Conservation (phyloP, 2,329 filamentous ascomycete genomes). For the Stemphylium beticola region DNA sequence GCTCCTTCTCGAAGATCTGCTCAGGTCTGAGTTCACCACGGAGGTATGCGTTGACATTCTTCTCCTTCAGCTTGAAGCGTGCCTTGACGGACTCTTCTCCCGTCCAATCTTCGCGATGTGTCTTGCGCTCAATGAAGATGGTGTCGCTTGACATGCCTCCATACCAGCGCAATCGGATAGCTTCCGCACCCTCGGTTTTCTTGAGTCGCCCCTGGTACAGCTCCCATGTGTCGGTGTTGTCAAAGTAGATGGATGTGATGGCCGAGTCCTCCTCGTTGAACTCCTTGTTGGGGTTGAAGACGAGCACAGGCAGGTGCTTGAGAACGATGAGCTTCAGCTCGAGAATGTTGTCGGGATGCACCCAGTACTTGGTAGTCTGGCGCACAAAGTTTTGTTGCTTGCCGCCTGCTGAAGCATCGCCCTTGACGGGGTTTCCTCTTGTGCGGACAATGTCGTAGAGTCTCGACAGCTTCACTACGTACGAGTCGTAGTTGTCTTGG, state of each 20-base stretch:
- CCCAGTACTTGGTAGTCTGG: slow-evolving; percentile 99
- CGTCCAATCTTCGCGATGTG: slow-evolving; percentile 98
- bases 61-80: slow-evolving; percentile 93
- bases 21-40: slow-evolving; percentile 82
- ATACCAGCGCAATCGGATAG: slow-evolving; percentile 96
- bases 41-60: slow-evolving; percentile 93
- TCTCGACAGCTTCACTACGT: slow-evolving; percentile 91
- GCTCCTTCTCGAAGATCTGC: slow-evolving; percentile 93
- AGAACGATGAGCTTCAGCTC: slow-evolving; percentile 97
- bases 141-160: slow-evolving; percentile 94
- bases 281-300: slow-evolving; percentile 97
- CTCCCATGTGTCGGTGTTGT: slow-evolving; percentile 93
- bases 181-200: slow-evolving; percentile 97
- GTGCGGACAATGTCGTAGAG: slow-evolving; percentile 95
- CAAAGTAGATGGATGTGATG: slow-evolving; percentile 98
- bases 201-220: slow-evolving; percentile 92
- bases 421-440: slow-evolving; percentile 87
- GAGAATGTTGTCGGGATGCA: slow-evolving; percentile 97
- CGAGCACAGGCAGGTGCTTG: slow-evolving; percentile 94
- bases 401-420: slow-evolving; percentile 89
- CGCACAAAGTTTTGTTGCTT: slow-evolving; percentile 94
- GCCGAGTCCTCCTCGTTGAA: slow-evolving; percentile 90
- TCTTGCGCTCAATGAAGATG: slow-evolving; percentile 97
- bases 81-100: slow-evolving; percentile 99
- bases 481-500: slow-evolving; percentile 97